phyloP scores from a whole-genome alignment of 257 asterid species.

The Lantana camara region DNA sequence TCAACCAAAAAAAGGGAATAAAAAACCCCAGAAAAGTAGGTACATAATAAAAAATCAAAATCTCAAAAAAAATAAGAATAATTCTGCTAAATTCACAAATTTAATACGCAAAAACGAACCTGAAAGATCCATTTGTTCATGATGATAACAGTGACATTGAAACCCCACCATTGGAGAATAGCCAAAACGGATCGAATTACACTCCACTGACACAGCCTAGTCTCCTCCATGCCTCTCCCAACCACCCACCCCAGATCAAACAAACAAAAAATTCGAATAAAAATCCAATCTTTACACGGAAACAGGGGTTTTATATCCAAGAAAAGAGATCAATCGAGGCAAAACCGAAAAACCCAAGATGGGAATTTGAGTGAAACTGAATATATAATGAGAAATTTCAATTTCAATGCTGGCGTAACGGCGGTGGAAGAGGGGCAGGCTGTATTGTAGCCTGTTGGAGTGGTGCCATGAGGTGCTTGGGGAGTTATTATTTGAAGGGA shows the following conservation, averaged over 20 bases:
- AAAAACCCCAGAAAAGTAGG: slow-evolving; percentile 16
- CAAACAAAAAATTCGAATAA: slow-evolving; percentile 1
- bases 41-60: not conserved
- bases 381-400: not conserved
- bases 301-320: not conserved
- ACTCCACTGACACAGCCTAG: slow-evolving; percentile 54
- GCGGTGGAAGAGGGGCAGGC: slow-evolving; percentile 37
- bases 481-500: slow-evolving; percentile 20
- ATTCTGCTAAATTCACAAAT: not conserved
- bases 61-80: not conserved
- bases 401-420: slow-evolving; percentile 25
- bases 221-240: slow-evolving; percentile 53
- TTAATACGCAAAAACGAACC: slow-evolving; percentile 38
- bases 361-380: slow-evolving; percentile 14
- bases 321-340: slow-evolving; percentile 20
- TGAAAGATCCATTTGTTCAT: slow-evolving; percentile 92
- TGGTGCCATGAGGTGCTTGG: slow-evolving; percentile 31
- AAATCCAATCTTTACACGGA: slow-evolving; percentile 21
- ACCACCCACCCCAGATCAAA: slow-evolving; percentile 41
- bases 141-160: slow-evolving; percentile 85
- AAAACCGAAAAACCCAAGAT: slow-evolving; percentile 21
- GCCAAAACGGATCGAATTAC: slow-evolving; percentile 71
- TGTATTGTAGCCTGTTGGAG: slow-evolving; percentile 32
- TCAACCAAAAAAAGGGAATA: not conserved
- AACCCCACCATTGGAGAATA: slow-evolving; percentile 84